phyloP scores from a whole-genome alignment of 2,329 filamentous ascomycete species.

The Epichloe baconii region DNA sequence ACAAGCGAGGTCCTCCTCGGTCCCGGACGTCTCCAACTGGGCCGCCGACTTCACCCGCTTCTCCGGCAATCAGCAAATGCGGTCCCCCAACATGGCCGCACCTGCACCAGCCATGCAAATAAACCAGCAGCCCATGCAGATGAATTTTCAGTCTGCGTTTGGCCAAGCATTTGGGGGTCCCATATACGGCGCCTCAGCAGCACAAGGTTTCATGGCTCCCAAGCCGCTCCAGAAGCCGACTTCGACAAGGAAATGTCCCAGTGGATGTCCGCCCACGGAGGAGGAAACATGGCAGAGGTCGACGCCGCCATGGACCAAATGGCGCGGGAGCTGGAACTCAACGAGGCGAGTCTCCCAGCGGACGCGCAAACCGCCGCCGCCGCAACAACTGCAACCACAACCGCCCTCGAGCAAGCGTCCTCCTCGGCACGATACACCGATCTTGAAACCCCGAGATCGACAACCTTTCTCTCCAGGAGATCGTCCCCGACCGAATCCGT shows the following conservation, averaged over 20 bases:
- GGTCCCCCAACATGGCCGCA: constrained; percentile 5
- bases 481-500: background rate
- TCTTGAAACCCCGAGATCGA: constrained; percentile 20
- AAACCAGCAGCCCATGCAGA: constrained; percentile 10
- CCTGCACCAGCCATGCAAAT: constrained; percentile 13
- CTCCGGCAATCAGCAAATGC: constrained; percentile 14
- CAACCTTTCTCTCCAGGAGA: constrained; percentile 17
- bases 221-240: constrained; percentile 16
- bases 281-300: constrained; percentile 23
- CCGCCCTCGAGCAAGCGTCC: background rate
- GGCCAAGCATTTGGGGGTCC: constrained; percentile 15
- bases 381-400: background rate
- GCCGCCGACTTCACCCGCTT: constrained; percentile 25
- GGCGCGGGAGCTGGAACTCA: constrained; percentile 26
- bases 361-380: constrained; percentile 4
- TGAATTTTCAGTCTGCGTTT: constrained; percentile 19
- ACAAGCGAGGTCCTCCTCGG: constrained; percentile 13
- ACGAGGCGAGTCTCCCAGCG: constrained; percentile 17
- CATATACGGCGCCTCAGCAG: constrained; percentile 14
- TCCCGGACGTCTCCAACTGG: constrained; percentile 18
- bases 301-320: constrained; percentile 31
- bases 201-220: constrained; percentile 12
- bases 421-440: constrained; percentile 12
- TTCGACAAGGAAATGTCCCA: constrained; percentile 28
- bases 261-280: constrained; percentile 27